Evolutionary conservation across 176 grass and related monocot species (phyloP), one percentile per base, ranked within the genome.

Genomic region (Avena atlantica): DNA sequence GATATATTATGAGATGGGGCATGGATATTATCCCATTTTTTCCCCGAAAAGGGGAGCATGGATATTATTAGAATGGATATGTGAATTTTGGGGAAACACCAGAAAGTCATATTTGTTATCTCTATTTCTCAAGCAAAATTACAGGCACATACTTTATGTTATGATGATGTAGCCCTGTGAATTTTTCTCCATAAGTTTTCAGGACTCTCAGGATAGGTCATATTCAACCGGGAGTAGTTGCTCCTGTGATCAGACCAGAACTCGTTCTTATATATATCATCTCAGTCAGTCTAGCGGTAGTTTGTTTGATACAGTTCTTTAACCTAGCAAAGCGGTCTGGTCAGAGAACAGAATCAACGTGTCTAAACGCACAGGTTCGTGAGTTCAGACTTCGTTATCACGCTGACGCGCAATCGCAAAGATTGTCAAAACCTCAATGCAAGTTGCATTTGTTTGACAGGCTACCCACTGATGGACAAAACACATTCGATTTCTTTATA

Each of bases 371-470:
- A 12, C 11, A 2, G 24, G 6, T 49, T 49, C 71, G 12, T 12
- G 20, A 12, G 70, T 23, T 72, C 19, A 40, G 19, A 47, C 19
- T 34, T 57, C 75, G 27, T n/a, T 21, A 8, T 78, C 55, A 44
- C 55, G 34, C 76, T 78, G 76, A 59, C 56, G 10, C 12, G 27
- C 76, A 14, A 9, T 60, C 1, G 3, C 6, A 61, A 0, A 36
- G 9, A 80, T 27, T 25, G 14, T 63, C 13, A 29, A 64, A 58
- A 24, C 44, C 49, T 23, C 2, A 74, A 8, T 27, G 57, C 78
- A 45, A 79, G 20, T 79, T 75, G 72, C 72, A 75, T 75, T 75
- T 75, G 20, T 79, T 47, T 65, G 3, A 3, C 9, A 51, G 56
- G 23, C 21, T 51, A 34, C 47, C 48, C 21, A 53, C 63, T 19